Percentiles rank a stretch among this genome's conserved stretches.
Evolutionary conservation across 176 grass and related monocot species (phyloP).

Genomic region (Carex parvula): DNA sequence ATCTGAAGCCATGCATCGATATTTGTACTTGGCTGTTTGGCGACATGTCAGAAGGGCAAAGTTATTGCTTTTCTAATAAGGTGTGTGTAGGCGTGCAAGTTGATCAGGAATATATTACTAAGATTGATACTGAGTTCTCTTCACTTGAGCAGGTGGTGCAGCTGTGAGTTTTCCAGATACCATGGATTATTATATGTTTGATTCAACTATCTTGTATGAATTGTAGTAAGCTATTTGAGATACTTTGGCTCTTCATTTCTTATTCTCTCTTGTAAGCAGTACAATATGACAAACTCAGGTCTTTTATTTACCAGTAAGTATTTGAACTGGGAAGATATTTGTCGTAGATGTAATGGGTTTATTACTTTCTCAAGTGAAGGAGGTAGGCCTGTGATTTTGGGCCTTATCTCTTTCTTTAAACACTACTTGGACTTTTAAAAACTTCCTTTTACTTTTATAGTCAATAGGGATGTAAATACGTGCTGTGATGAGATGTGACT

Average conservation of each 20-base stretch:
- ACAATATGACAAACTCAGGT: background rate
- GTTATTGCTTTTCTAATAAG: slow-evolving; percentile 35
- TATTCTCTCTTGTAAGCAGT: background rate
- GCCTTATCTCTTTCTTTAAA: background rate
- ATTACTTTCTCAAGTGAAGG: background rate
- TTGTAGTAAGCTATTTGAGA: background rate
- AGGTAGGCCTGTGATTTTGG: background rate
- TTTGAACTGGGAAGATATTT: background rate
- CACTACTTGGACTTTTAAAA: background rate
- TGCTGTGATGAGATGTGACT: too few relatives aligned
- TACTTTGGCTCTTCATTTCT: background rate
- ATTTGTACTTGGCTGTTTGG: slow-evolving; percentile 34
- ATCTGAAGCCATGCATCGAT: slow-evolving; percentile 60
- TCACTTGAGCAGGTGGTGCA: slow-evolving; percentile 34
- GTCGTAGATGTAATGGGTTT: background rate
- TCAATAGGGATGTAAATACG: too few relatives aligned
- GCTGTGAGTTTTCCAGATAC: slow-evolving; percentile 35
- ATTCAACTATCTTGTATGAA: background rate
- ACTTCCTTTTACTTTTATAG: background rate
- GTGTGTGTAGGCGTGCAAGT: slow-evolving; percentile 31
- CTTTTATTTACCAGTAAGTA: background rate
- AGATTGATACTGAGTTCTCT: slow-evolving; percentile 41
- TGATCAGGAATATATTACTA: slow-evolving; percentile 31
- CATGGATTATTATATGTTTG: background rate
- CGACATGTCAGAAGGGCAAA: slow-evolving; percentile 10